Conservation (phyloP, 2,329 filamentous ascomycete genomes). For the Colletotrichum tofieldiae region DNA sequence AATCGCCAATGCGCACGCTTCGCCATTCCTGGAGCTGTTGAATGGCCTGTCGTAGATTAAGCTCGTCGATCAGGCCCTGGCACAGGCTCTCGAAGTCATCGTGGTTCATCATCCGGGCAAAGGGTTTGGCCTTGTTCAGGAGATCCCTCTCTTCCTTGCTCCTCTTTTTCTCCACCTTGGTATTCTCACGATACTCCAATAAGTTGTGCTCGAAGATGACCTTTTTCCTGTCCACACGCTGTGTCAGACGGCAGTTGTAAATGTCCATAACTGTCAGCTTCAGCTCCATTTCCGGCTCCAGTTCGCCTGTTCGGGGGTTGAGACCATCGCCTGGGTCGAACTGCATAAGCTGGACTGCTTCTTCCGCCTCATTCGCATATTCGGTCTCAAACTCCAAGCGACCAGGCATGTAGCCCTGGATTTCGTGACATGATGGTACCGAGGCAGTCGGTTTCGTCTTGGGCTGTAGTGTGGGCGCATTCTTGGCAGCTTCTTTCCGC, state of each 20-base stretch:
- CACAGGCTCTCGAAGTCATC: conserved; percentile 90
- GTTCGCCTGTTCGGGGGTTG: conserved; percentile 85
- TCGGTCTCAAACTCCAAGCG: conserved; percentile 98
- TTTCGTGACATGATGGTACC: conserved; percentile 96
- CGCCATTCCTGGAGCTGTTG: conserved; percentile 95
- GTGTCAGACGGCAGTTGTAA: conserved; percentile 92
- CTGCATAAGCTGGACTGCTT: conserved; percentile 97
- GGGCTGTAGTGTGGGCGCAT: conserved; percentile 84
- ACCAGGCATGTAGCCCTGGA: conserved; percentile 98
- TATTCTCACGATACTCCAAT: conserved; percentile 94
- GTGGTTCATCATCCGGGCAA: conserved; percentile 96
- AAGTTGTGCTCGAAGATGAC: conserved; percentile 96
- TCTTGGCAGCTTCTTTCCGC: conserved; percentile 88
- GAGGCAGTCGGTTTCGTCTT: conserved; percentile 97
- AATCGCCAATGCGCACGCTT: conserved; percentile 84
- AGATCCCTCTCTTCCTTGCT: conserved; percentile 96
- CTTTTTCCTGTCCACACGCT: conserved; percentile 94
- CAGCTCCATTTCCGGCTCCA: conserved; percentile 96
- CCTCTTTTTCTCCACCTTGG: conserved; percentile 90
- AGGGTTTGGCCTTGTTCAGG: conserved; percentile 94
- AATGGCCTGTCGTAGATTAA: conserved; percentile 92
- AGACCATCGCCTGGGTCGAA: conserved; percentile 97
- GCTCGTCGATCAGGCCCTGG: conserved; percentile 89
- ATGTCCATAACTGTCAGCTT: conserved; percentile 99
- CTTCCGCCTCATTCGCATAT: conserved; percentile 97